Evolutionary conservation across 441 rosid genomes (phyloP), one percentile per base, ranked within the genome.

Genomic region (Brassica balearica): DNA sequence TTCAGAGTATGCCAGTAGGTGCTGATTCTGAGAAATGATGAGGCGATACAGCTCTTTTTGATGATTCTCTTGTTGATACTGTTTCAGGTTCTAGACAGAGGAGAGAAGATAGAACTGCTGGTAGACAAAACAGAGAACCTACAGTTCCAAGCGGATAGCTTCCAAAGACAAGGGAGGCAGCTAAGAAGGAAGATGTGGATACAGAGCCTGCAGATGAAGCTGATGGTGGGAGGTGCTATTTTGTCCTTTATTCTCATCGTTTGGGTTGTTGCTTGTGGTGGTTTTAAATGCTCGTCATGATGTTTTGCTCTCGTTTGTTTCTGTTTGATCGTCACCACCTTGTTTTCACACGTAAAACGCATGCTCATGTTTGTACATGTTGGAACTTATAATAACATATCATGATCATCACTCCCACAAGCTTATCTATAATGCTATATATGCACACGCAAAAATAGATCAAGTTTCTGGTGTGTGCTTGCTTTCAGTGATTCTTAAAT

Each of bases 61-160:
- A 53, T 14, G 69, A 19, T 32, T 41, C 0, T 19, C 1, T 14
- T 62, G 60, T 6, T 15, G 65, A 29, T 61, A 19, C 12, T 38
- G 64, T 23, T 0, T 32, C 84, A 94, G 99, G 99, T 94, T 72
- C 85, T 96, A 87, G 98, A 94, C 81, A 94, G 97, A 48, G 98
- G 97, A 62, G 99, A 94, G 86, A 96, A 77, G 85, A 92, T 96
- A 29, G 98, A 96, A 79, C 97, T 96, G 70, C 87, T 94, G 72
- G 99, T 96, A 12, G 99, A 96, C 79, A 96, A 92, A 82, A 88
- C 97, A 0, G 98, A 96, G 71, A 94, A 88, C 85, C 84, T 96
- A 10, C 97, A 92, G 84, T 92, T 94, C 84, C 97, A 94, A 87
- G 99, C 97, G 2, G 99, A 93, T 83, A 88, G 97, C 86, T 96